Evolutionary conservation across 352 stramenopile species (phyloP).

Genomic region (Phytopythium cucurbitacearum): DNA sequence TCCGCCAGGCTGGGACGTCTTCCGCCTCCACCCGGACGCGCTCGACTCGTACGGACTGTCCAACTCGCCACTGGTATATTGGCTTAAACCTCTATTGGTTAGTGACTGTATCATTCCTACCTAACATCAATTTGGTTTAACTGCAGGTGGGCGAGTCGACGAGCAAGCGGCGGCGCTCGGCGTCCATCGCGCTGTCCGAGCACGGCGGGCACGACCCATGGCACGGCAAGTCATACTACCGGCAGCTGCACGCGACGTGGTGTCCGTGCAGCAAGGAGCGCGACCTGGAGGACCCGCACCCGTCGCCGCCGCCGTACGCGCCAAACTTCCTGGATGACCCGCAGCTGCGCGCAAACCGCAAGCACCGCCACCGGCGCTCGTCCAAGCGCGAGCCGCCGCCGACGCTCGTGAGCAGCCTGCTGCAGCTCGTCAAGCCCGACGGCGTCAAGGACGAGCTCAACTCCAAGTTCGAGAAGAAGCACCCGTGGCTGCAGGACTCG

Average conservation of each 20-base stretch:
- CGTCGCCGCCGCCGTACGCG: conserved; percentile 39
- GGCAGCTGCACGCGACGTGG: conserved; percentile 76
- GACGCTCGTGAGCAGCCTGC: conserved; percentile 88
- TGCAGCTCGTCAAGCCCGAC: conserved; percentile 94
- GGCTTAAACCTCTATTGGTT: conserved; percentile 6
- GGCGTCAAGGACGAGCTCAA: conserved; percentile 96
- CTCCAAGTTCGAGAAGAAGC: conserved; percentile 95
- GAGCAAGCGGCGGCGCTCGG: conserved; percentile 30
- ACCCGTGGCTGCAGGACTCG: conserved; percentile 82
- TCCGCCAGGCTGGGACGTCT: conserved; percentile 65
- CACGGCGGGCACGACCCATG: conserved; percentile 62
- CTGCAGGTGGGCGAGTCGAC: neutral
- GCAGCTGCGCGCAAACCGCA: conserved; percentile 74
- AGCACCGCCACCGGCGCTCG: conserved; percentile 75
- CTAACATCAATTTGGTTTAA: too few relatives aligned
- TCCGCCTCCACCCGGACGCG: conserved; percentile 69
- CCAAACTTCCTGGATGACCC: conserved; percentile 84
- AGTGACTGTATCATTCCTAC: neutral
- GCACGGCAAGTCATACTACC: conserved; percentile 85
- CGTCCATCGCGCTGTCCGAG: conserved; percentile 52
- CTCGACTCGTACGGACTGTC: conserved; percentile 64
- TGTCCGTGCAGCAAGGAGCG: conserved; percentile 62
- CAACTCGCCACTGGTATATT: conserved; percentile 78
- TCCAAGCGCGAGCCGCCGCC: conserved; percentile 86
- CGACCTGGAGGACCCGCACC: conserved; percentile 74